phyloP scores from a whole-genome alignment of 108 stramenopile genomes.

The Mediolabrus comicus region DNA sequence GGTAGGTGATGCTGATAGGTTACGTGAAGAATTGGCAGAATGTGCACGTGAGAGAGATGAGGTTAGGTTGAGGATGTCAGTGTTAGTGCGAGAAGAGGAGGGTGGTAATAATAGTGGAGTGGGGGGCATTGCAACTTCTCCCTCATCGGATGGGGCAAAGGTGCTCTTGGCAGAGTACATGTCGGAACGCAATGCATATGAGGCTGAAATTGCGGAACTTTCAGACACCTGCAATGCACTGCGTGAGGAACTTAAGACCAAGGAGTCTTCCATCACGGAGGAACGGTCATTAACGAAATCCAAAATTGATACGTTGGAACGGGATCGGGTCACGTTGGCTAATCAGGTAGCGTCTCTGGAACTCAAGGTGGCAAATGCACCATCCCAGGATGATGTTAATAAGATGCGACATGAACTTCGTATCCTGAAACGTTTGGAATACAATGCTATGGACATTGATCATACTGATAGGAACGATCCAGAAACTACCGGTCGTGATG shows the following conservation, averaged over 20 bases:
- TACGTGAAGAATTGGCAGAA: slow-evolving; percentile 68
- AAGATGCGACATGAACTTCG: slow-evolving; percentile 85
- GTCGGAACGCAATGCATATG: slow-evolving; percentile 82
- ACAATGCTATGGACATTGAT: slow-evolving; percentile 81
- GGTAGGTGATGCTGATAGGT: slow-evolving; percentile 78
- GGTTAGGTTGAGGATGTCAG: slow-evolving; percentile 63
- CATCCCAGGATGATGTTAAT: slow-evolving; percentile 66
- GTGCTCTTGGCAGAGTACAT: slow-evolving; percentile 58
- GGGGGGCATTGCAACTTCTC: slow-evolving; percentile 11
- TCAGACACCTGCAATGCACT: slow-evolving; percentile 71
- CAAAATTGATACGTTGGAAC: slow-evolving; percentile 60
- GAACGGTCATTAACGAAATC: slow-evolving; percentile 44
- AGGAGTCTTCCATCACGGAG: slow-evolving; percentile 56
- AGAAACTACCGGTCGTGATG: slow-evolving; percentile 52
- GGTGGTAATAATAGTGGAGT: slow-evolving; percentile 6
- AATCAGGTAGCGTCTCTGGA: slow-evolving; percentile 51
- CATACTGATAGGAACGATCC: slow-evolving; percentile 59
- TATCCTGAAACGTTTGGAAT: slow-evolving; percentile 83
- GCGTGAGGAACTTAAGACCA: slow-evolving; percentile 66
- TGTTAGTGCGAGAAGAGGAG: slow-evolving; percentile 14
- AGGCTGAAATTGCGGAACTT: slow-evolving; percentile 76
- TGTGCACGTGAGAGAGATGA: slow-evolving; percentile 74
- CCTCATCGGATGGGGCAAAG: slow-evolving; percentile 48
- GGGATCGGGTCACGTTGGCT: slow-evolving; percentile 45
- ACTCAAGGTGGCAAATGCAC: slow-evolving; percentile 63